Conservation (phyloP, 2,329 filamentous ascomycete species). For the Fusarium poae region DNA sequence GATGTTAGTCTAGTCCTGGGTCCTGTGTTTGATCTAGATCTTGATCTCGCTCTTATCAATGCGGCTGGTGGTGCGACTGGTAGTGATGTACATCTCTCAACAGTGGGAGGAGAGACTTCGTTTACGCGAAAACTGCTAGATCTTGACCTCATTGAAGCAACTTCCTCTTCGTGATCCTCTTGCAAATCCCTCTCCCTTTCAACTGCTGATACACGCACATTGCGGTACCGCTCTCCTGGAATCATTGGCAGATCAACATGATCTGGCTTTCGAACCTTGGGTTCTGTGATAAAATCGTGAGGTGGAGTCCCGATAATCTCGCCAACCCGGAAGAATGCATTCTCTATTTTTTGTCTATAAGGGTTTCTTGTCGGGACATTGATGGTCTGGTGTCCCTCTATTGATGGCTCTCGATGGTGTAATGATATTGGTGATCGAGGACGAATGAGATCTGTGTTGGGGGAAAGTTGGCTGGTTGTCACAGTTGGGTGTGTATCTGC, state of each 20-base stretch:
- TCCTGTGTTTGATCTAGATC: neutral
- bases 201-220: neutral
- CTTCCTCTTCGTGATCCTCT: slow-evolving; percentile 10
- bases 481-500: neutral
- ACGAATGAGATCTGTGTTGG: neutral
- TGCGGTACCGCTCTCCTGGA: slow-evolving; percentile 14
- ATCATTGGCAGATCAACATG: slow-evolving; percentile 23
- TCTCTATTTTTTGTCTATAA: slow-evolving; percentile 59
- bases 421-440: neutral
- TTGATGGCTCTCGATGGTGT: neutral
- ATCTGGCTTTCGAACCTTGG: neutral
- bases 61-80: neutral
- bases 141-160: neutral
- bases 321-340: slow-evolving; percentile 57
- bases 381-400: slow-evolving; percentile 19
- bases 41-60: neutral
- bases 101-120: neutral
- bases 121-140: slow-evolving; percentile 15
- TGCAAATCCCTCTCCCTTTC: slow-evolving; percentile 13
- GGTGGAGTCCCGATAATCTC: slow-evolving; percentile 63
- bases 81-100: slow-evolving; percentile 13
- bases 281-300: slow-evolving; percentile 52
- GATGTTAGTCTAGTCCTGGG: neutral
- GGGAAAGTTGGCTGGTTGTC: neutral
- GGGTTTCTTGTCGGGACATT: slow-evolving; percentile 21